These are phyloP conservation scores for Kwoniella europaea DNA, from an alignment of 768 basidiomycete genomes.

Conservation along the genomic window DNA sequence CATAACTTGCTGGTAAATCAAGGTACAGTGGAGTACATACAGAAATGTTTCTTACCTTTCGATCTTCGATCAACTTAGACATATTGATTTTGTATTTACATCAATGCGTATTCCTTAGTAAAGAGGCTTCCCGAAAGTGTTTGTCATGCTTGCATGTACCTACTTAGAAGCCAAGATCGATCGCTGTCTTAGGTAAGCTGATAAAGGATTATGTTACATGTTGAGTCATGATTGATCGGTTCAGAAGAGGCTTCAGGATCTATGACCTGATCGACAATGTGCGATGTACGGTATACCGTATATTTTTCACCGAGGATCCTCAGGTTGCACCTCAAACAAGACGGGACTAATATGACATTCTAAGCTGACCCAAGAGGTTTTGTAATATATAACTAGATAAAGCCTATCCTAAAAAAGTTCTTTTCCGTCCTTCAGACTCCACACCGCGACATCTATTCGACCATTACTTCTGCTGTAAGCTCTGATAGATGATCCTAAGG, in stretches of 20 bases:
- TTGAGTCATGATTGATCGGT: constrained; percentile 9
- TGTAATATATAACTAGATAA: neutral
- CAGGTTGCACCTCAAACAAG: neutral
- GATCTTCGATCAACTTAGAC: neutral
- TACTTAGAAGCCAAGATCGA: neutral
- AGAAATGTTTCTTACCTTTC: neutral
- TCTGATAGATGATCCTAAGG: too few relatives aligned
- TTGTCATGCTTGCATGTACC: neutral
- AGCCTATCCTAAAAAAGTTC: neutral
- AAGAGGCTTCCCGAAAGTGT: neutral
- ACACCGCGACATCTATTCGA: neutral
- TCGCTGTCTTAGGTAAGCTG: neutral
- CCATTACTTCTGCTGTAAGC: neutral
- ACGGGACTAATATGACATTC: too few relatives aligned
- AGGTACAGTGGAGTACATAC: neutral
- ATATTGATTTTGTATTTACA: neutral
- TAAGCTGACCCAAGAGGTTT: too few relatives aligned
- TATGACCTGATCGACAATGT: neutral
- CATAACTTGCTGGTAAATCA: neutral
- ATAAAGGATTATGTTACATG: constrained; percentile 2
- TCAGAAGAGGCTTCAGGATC: neutral
- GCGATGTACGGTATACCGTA: too few relatives aligned
- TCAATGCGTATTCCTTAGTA: neutral
- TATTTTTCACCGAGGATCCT: too few relatives aligned
- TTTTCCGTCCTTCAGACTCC: neutral